Conservation (phyloP, 257 asterid genomes). For the Apocynum venetum region DNA sequence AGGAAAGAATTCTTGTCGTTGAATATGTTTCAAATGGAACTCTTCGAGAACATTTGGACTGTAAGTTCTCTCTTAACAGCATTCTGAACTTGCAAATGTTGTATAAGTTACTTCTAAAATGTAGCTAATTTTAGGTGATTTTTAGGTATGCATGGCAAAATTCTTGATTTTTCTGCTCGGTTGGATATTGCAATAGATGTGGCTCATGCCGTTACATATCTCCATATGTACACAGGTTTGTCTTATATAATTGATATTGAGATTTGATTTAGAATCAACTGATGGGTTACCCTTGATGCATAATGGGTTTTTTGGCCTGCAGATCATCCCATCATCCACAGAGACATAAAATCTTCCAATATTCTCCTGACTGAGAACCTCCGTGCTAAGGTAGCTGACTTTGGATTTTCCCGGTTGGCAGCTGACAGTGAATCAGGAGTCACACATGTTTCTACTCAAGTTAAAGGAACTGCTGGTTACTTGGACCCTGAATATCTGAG, state of each 20-base stretch:
- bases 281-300: too few species aligned
- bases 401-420: conserved; percentile 83
- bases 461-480: conserved; percentile 98
- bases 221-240: conserved; percentile 85
- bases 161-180: conserved; percentile 69
- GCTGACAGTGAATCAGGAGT: conserved; percentile 75
- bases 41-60: conserved; percentile 83
- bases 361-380: conserved; percentile 80
- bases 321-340: conserved; percentile 94
- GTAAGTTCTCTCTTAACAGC: conserved; percentile 44
- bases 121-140: conserved; percentile 12
- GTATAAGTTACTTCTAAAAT: neutral
- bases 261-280: neutral
- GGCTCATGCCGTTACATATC: conserved; percentile 93
- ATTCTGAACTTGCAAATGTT: neutral
- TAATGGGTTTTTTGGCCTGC: conserved; percentile 28
- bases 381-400: conserved; percentile 97
- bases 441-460: conserved; percentile 93
- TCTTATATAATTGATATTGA: neutral
- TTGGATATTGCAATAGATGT: conserved; percentile 87
- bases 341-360: conserved; percentile 98
- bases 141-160: conserved; percentile 53
- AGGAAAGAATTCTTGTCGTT: conserved; percentile 80
- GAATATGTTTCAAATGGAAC: conserved; percentile 93
- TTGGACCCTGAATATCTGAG: conserved; percentile 90